Base-by-base conservation (phyloP, 2,329 filamentous ascomycete genomes). In the Madurella fahalii region DNA sequence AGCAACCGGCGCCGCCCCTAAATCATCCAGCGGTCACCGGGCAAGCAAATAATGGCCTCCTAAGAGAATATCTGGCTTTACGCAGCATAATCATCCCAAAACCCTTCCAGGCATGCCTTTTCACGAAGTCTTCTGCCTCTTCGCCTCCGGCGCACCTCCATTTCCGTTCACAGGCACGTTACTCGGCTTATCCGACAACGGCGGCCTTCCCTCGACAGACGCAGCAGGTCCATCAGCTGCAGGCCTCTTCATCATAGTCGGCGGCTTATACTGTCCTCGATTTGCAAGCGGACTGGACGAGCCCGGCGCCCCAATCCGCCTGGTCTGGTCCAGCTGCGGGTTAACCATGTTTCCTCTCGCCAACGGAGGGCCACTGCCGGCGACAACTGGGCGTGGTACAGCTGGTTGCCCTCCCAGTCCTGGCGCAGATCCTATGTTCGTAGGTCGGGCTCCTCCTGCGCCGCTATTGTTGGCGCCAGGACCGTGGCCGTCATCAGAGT, bases 231-330 rank as follows among this genome's bases (percentile, higher is more conserved):
- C 1, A 69, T 67, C 40, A 69, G n/a, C 45, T 1, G 54, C 65
- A 2, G 78, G 74, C 32, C 80, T 71, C 67, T 82, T 83, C 71
- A 84, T 80, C 11, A 84, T 80, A 0, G 81, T 83, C 1, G 78
- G 79, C 11, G 82, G 82, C 15, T 77, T 77, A 60, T 84, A 86
- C 60, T 77, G 76, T n/a, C 73, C 72, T 32, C 82, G 72, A 61
- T 85, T 86, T 9, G 72, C 76, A 42, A 84, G 71, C 11, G 82
- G 82, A 65, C 81, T 85, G n/a, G 72, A 74, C 0, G 72, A 67
- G 9, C 74, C 75, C 0, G 83, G 83, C 0, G 77, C 82, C 0
- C 83, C 83, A 52, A 86, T 85, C 48, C 80, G 77, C 37, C 83
- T 74, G 8, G 77, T 65, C 3, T 78, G 71, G 53, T 82, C 80